Evolutionary conservation across 768 basidiomycete species (phyloP).

Genomic region (Hygrocybe punicea): DNA sequence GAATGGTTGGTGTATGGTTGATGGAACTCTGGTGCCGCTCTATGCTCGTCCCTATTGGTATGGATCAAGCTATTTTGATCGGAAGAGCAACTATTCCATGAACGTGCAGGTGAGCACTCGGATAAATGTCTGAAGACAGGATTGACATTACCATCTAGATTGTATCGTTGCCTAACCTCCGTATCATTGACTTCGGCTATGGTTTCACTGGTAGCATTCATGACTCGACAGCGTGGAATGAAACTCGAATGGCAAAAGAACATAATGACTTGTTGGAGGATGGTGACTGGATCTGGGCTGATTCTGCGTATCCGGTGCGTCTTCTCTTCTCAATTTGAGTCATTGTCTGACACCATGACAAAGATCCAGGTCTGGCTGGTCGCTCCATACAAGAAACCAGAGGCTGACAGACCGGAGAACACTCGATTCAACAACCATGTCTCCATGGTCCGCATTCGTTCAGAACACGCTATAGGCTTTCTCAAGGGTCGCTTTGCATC

Average conservation of each 20-base stretch:
- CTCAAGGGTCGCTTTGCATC: constrained; percentile 41
- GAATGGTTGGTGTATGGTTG: constrained; percentile 36
- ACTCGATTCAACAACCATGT: constrained; percentile 34
- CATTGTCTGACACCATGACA: neutral
- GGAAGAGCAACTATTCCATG: constrained; percentile 39
- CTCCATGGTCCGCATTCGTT: constrained; percentile 34
- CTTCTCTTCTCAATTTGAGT: neutral
- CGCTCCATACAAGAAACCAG: constrained; percentile 29
- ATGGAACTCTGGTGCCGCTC: constrained; percentile 40
- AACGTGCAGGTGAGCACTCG: constrained; percentile 33
- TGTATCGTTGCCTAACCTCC: constrained; percentile 32
- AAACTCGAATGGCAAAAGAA: constrained; percentile 18
- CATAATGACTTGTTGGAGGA: constrained; percentile 22
- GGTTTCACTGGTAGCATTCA: constrained; percentile 33
- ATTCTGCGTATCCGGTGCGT: constrained; percentile 39
- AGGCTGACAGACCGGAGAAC: constrained; percentile 23
- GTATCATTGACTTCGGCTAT: constrained; percentile 33
- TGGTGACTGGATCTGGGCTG: constrained; percentile 37
- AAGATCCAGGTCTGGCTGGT: constrained; percentile 24
- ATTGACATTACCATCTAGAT: constrained; percentile 27
- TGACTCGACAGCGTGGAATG: constrained; percentile 31
- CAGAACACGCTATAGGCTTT: constrained; percentile 41
- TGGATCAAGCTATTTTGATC: constrained; percentile 39
- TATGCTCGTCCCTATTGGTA: constrained; percentile 29
- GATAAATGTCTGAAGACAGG: constrained; percentile 18